Evolutionary conservation across 805 yeast species (phyloP), one percentile per base, ranked within the genome.

Genomic region (Starmerella apicola): DNA sequence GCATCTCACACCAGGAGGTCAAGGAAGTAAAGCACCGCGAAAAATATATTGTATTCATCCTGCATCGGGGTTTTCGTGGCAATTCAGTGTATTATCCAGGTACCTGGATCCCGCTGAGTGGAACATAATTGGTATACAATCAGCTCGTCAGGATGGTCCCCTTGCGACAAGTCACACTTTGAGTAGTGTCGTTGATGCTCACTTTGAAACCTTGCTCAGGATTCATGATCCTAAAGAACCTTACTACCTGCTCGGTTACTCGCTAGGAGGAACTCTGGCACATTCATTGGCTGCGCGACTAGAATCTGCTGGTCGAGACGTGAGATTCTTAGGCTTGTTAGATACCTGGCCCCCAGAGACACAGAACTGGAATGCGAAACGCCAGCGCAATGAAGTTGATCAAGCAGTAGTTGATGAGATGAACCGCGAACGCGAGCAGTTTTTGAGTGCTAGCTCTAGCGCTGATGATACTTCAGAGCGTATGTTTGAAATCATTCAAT

Each of bases 291-390:
- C 48, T 1, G 48, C 48, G 10, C 18, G 30, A 19, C 36, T 44
- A 1, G 33, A 28, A 16, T 22, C 30, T 1, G 31, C 30, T 8
- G 48, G 48, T 3, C 21, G 36, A 13, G 19, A 25, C 3, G 48
- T 44, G 3, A 33, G 30, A 3, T 44, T 44, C 25, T 32, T 44
- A 15, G 48, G 48, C 2, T 17, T 44, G 12, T 32, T 44, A 3
- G 48, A 44, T 26, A 44, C 48, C n/a, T 44, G 48, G 48, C 48
- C 48, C 5, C 48, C 48, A 3, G 48, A 44, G 25, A 44, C 48
- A 1, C 48, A 44, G 32, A 44, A 41, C 34, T 44, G 48, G 48
- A 41, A 44, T 22, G 45, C 34, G 9, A 41, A 38, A 20, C 33
- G 28, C 8, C 34, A 32, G 2, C 23, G 28, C 15, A 32, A 37